Evolutionary conservation across 495 filamentous ascomycete genomes (phyloP), one percentile per base, ranked within the genome.

Genomic region (Podospora appendiculata): DNA sequence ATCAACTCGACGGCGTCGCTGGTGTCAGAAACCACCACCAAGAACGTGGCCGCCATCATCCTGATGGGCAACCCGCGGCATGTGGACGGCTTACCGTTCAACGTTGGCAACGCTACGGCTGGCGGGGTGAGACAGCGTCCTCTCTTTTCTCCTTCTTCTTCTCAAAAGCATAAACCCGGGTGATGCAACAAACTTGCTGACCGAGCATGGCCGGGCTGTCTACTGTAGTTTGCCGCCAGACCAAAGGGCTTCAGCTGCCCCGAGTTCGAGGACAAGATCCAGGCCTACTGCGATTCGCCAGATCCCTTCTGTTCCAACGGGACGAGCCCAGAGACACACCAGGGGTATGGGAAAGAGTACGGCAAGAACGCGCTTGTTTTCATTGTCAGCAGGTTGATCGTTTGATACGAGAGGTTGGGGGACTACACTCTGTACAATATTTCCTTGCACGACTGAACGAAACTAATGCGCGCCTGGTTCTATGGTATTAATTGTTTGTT

Each of bases 261-360:
- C 0, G 66, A 65, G 13, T 79, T 76, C 32, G 74, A 75, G 14
- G 57, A 55, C 44, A 74, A 73, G 51, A 77, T 82, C 32, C 63
- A 80, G 57, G 73, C 75, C 0, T 83, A 83, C 64, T 84, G 81
- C 58, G 80, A 84, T 56, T 62, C 75, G 9, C 57, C 73, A 1
- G 81, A 85, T 60, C 80, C 79, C 6, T 82, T 81, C 58, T 85
- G 80, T 65, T 79, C 77, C 53, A 81, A 79, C 41, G 80, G 81
- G 25, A 78, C 66, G 50, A 65, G 78, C 50, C 66, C 66, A 0
- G 70, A 67, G 13, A 76, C 74, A 1, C 81, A 85, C 55, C 72
- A 81, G 58, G 76, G 77, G 0, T 85, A 85, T 49, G 80, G 77
- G 6, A 60, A 58, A 14, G 71, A 76, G 49, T 83, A 83, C 53